Evolutionary conservation across 345 rosid genomes (phyloP).

Genomic region (Ceriops tagal): DNA sequence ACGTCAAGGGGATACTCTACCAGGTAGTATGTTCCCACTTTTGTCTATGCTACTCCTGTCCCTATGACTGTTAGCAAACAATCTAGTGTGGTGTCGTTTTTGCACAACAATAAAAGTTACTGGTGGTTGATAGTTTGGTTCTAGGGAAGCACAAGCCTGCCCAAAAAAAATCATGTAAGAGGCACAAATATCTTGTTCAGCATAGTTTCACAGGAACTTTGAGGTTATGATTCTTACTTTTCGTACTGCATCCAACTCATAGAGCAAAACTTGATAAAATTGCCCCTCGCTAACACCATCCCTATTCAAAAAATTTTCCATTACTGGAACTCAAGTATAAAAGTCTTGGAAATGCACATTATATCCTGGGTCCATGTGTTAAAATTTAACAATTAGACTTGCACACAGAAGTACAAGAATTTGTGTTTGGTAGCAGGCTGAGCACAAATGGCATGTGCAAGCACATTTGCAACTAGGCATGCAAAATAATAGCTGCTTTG

Average conservation of each 20-base stretch:
- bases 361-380: too few species aligned
- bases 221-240: slow-evolving; percentile 41
- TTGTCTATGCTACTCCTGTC: slow-evolving; percentile 86
- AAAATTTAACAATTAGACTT: too few species aligned
- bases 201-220: not conserved
- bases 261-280: slow-evolving; percentile 80
- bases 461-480: too few species aligned
- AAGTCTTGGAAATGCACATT: not conserved
- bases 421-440: too few species aligned
- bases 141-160: slow-evolving; percentile 94
- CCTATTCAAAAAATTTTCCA: slow-evolving; percentile 33
- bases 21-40: slow-evolving; percentile 93
- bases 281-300: slow-evolving; percentile 99
- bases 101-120: slow-evolving; percentile 99
- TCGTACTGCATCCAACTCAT: slow-evolving; percentile 78
- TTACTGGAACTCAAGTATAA: not conserved
- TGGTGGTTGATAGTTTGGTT: slow-evolving; percentile 93
- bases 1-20: slow-evolving; percentile 27
- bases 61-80: slow-evolving; percentile 88
- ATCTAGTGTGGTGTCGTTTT: slow-evolving; percentile 92
- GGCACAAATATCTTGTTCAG: not conserved
- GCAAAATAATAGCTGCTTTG: too few species aligned
- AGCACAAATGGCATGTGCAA: too few species aligned
- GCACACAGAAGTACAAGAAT: too few species aligned
- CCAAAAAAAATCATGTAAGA: slow-evolving; percentile 15